A percentile compares a stretch with the other conserved stretches of the same genome.
phyloP scores from a whole-genome alignment of 352 stramenopile genomes.

The Phytopythium cucurbitacearum region DNA sequence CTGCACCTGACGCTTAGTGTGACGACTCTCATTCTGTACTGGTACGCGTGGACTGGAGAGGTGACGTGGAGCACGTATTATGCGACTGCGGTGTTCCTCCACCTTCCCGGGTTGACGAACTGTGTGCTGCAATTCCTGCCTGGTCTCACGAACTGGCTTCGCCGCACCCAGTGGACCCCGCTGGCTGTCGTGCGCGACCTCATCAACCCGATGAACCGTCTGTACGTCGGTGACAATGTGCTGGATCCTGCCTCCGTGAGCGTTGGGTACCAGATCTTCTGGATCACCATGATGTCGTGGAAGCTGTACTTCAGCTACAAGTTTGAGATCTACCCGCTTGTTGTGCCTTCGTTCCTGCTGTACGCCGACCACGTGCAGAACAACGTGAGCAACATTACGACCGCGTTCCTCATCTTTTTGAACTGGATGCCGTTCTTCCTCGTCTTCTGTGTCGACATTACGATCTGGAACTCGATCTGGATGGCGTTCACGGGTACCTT shows the following conservation, averaged over 20 bases:
- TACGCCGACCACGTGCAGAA: conserved; percentile 95
- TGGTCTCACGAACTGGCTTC: conserved; percentile 78
- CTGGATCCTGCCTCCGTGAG: conserved; percentile 91
- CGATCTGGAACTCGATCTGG: conserved; percentile 98
- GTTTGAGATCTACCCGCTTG: conserved; percentile 96
- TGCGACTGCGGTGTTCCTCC: conserved; percentile 37
- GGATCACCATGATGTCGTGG: conserved; percentile 91
- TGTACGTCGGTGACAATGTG: conserved; percentile 96
- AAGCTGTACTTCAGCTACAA: conserved; percentile 99
- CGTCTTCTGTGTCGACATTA: conserved; percentile 98
- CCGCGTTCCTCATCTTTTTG: conserved; percentile 89
- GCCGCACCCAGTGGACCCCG: conserved; percentile 57
- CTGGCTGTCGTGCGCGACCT: conserved; percentile 71
- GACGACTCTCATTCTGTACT: conserved; percentile 71
- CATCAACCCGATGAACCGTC: conserved; percentile 94
- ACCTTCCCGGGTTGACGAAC: conserved; percentile 70
- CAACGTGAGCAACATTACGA: conserved; percentile 80
- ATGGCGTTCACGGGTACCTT: conserved; percentile 95
- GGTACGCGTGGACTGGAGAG: conserved; percentile 65
- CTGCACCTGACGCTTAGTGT: conserved; percentile 59
- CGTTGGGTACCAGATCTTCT: conserved; percentile 94
- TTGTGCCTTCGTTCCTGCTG: conserved; percentile 93
- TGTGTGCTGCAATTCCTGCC: conserved; percentile 75
- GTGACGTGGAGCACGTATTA: conserved; percentile 72
- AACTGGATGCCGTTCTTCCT: conserved; percentile 97